Base-by-base conservation (phyloP, 352 stramenopile species). In the Thalassiosira exigua region DNA sequence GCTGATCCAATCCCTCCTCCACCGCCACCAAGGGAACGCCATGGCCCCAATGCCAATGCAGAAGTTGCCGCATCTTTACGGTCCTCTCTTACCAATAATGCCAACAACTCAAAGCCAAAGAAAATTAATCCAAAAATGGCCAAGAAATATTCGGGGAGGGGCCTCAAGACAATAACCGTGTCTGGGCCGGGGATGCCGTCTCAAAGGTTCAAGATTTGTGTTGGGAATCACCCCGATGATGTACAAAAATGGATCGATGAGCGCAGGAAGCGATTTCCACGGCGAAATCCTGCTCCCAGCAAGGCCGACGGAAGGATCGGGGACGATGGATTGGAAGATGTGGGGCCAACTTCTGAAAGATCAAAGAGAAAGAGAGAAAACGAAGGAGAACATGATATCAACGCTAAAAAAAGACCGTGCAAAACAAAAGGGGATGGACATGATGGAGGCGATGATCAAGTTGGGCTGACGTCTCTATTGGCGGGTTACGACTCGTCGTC, bases 141-240 rank as follows among this genome's bases (percentile, higher is more conserved):
- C 3, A 52, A 82, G 19, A 90, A 86, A 66, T 93, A 90, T 73
- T 74, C 75, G 3, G 84, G 84, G 42, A 62, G 78, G 39, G 88
- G 88, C 44, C 85, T 93, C 41, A 93, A 93, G 67, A 89, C 74
- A 22, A 78, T 93, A 14, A 89, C 84, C 3, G 75, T 93, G 1
- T 77, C 79, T 19, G 69, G 87, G 44, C 88, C 86, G 21, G 86
- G 86, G 33, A 90, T 87, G 65, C 78, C 62, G 9, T 57, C 82
- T 0, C 86, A 90, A 71, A 74, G 74, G 76, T 93, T 91, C 71
- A 81, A 81, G 52, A 91, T 93, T 57, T 93, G 88, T 72, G 88
- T 93, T 4, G 88, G 88, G 0, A 87, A 93, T 82, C 79, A 88
- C 69, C 88, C 88, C 12, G 84, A 93, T 52, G 88, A 93, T 81